Conservation (phyloP, 768 basidiomycete species). For the Suillus alpinus region DNA sequence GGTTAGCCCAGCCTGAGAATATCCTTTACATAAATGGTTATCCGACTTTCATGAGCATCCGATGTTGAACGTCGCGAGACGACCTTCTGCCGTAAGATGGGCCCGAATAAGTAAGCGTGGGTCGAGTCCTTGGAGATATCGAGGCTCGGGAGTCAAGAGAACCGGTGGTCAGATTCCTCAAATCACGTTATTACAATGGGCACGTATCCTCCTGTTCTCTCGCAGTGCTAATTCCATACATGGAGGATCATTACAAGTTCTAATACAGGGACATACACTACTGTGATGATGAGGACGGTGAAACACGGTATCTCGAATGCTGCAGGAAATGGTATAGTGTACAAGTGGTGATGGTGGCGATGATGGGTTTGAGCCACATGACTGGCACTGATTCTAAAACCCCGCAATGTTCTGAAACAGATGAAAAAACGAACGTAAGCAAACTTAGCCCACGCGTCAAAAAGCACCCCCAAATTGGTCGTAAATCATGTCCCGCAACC, state of each 20-base stretch:
- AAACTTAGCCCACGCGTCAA: neutral
- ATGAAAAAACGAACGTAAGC: neutral
- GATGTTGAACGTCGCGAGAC: too few relatives aligned
- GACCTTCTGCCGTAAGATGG: neutral
- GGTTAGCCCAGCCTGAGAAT: neutral
- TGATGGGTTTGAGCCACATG: neutral
- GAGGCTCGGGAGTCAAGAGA: neutral
- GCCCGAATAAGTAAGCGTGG: neutral
- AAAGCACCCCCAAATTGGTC: constrained; percentile 19
- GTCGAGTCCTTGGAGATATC: neutral
- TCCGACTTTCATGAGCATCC: too few relatives aligned
- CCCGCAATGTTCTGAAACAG: constrained; percentile 1
- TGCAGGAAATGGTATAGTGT: neutral
- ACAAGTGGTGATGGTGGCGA: neutral
- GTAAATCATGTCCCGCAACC: constrained; percentile 27
- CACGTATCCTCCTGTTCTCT: neutral
- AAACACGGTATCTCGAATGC: constrained; percentile 4
- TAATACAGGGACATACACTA: neutral
- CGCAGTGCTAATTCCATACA: neutral
- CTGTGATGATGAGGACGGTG: neutral
- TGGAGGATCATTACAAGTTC: neutral
- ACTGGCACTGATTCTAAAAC: neutral
- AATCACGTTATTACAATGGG: neutral
- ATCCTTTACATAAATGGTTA: neutral
- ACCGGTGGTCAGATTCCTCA: neutral